Evolutionary conservation across 2,329 filamentous ascomycete species (phyloP).

Genomic region (Pleoardoris graminearum): DNA sequence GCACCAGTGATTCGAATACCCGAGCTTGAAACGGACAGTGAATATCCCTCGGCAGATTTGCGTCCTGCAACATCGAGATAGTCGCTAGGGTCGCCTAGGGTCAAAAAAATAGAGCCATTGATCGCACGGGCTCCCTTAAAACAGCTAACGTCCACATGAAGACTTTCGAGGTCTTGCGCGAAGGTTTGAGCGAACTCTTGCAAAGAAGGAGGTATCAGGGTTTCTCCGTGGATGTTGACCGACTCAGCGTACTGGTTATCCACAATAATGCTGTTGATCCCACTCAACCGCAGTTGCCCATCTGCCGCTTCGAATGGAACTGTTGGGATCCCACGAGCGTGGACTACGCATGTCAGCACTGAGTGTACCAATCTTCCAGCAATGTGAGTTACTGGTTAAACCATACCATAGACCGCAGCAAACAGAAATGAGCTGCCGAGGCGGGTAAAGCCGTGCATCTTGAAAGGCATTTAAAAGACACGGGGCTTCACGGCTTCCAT

Average conservation of each 20-base stretch:
- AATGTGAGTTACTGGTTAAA: not conserved
- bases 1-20: slow-evolving; percentile 43
- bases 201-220: slow-evolving; percentile 53
- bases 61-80: slow-evolving; percentile 51
- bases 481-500: too few species aligned
- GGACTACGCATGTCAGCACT: slow-evolving; percentile 3
- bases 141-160: slow-evolving; percentile 40
- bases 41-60: slow-evolving; percentile 52
- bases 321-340: slow-evolving; percentile 21
- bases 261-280: slow-evolving; percentile 47
- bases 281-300: slow-evolving; percentile 12
- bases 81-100: slow-evolving; percentile 23
- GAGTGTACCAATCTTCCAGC: not conserved
- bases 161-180: slow-evolving; percentile 47
- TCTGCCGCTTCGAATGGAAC: slow-evolving; percentile 9
- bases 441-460: not conserved
- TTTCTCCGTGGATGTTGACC: slow-evolving; percentile 54
- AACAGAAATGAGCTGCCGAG: not conserved
- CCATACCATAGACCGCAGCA: not conserved
- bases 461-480: not conserved
- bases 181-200: slow-evolving; percentile 51
- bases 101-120: slow-evolving; percentile 46
- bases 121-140: slow-evolving; percentile 40
- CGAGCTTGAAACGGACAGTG: slow-evolving; percentile 37
- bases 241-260: slow-evolving; percentile 48